Percentiles rank a stretch among this genome's conserved stretches.
Evolutionary conservation across 176 grass and related monocot species (phyloP).

Genomic region (Ensete ventricosum): DNA sequence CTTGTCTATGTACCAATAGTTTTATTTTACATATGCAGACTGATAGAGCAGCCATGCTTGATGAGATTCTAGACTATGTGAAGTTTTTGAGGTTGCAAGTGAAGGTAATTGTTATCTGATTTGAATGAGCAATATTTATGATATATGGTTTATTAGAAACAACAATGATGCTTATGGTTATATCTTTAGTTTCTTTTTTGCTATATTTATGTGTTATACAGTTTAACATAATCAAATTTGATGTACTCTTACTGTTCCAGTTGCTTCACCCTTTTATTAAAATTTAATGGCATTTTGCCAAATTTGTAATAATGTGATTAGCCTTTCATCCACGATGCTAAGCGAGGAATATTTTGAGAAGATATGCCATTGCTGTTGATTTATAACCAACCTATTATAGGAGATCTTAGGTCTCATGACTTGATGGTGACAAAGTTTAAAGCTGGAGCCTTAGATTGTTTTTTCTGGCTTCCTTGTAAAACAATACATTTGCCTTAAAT

Average conservation of each 20-base stretch:
- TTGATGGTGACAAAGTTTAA: not conserved
- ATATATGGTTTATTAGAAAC: not conserved
- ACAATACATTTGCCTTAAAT: too few relatives aligned
- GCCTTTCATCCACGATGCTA: too few relatives aligned
- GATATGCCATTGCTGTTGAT: too few relatives aligned
- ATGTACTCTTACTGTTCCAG: not conserved
- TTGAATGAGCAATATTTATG: not conserved
- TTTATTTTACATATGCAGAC: slow-evolving; percentile 55
- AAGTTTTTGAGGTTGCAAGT: slow-evolving; percentile 99
- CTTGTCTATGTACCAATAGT: slow-evolving; percentile 10
- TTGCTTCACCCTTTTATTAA: not conserved
- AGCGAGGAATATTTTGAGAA: too few relatives aligned
- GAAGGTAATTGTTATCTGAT: slow-evolving; percentile 45
- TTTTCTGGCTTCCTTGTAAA: not conserved
- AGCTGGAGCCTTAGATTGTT: not conserved
- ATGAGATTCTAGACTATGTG: slow-evolving; percentile 96
- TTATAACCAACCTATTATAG: too few relatives aligned
- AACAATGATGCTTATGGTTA: not conserved
- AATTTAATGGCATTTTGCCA: not conserved
- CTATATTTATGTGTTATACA: not conserved
- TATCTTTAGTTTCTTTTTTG: too few relatives aligned
- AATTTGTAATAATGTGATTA: not conserved
- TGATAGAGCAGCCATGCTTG: slow-evolving; percentile 98
- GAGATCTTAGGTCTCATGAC: not conserved
- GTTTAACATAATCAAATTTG: not conserved